These are phyloP conservation scores for Rhynchospora breviuscula DNA, from an alignment of 176 grass and related monocot species.

Conservation along the genomic window DNA sequence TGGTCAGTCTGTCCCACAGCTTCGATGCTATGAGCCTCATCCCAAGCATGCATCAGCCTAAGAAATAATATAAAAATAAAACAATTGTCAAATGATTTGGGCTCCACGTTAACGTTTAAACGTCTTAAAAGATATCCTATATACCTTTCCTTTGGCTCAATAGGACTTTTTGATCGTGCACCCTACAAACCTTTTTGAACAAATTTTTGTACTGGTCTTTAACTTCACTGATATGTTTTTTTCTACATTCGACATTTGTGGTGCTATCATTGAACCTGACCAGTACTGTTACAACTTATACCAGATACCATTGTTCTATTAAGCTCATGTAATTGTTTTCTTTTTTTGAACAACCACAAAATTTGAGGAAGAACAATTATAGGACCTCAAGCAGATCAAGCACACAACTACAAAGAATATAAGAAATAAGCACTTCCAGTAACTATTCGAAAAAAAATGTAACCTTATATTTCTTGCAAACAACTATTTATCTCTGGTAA, in stretches of 20 bases:
- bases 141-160: background rate
- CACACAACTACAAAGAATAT: background rate
- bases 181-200: background rate
- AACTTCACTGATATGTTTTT: background rate
- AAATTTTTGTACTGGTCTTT: background rate
- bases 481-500: too few relatives aligned
- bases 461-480: too few relatives aligned
- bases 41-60: conserved; percentile 83
- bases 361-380: conserved; percentile 16
- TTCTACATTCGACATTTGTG: background rate
- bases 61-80: conserved; percentile 19
- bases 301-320: background rate
- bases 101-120: background rate
- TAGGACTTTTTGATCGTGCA: background rate
- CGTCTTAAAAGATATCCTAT: background rate
- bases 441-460: too few relatives aligned
- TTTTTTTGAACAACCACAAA: background rate
- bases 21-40: conserved; percentile 93
- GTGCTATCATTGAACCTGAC: background rate
- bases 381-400: background rate
- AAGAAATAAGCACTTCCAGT: background rate
- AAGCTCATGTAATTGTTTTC: background rate
- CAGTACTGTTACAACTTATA: background rate
- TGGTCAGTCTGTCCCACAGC: conserved; percentile 64
- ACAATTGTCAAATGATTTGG: conserved; percentile 7